phyloP scores from a whole-genome alignment of 805 yeast genomes.

The Pichia rugopelliculosa region DNA sequence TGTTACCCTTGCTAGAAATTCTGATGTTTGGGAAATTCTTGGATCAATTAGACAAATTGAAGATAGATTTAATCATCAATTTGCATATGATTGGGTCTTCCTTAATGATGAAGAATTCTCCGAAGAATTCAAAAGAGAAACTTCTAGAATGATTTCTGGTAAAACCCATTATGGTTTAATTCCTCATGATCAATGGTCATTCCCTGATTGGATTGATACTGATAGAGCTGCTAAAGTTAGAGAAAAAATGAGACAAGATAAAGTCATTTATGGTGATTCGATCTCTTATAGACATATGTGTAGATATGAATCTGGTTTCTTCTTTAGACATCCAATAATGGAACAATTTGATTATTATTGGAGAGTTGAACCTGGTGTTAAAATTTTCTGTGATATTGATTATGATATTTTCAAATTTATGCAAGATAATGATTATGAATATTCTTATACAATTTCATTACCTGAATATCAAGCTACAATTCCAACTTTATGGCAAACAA shows the following conservation, averaged over 20 bases:
- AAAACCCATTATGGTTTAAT: constrained; percentile 68
- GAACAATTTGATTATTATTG: constrained; percentile 83
- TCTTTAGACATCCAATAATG: constrained; percentile 70
- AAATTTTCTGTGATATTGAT: constrained; percentile 74
- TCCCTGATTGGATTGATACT: constrained; percentile 76
- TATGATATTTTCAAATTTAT: constrained; percentile 77
- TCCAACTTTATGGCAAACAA: constrained; percentile 68
- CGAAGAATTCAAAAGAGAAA: constrained; percentile 68
- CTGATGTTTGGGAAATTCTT: constrained; percentile 56
- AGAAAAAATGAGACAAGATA: constrained; percentile 41
- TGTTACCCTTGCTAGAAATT: constrained; percentile 71
- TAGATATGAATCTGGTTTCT: constrained; percentile 84
- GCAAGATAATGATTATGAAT: constrained; percentile 67
- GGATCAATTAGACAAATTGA: constrained; percentile 71
- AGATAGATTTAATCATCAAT: constrained; percentile 79
- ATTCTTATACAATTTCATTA: constrained; percentile 72
- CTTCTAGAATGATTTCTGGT: constrained; percentile 68
- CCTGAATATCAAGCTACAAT: constrained; percentile 70
- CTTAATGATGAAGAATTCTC: constrained; percentile 80
- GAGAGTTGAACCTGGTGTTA: constrained; percentile 88
- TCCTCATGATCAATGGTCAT: constrained; percentile 82
- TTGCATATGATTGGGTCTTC: constrained; percentile 91
- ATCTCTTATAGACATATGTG: constrained; percentile 85
- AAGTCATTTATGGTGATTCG: constrained; percentile 58
- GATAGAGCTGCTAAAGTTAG: constrained; percentile 55